A percentile compares a stretch with the other conserved stretches of the same genome.
Evolutionary conservation across 257 asterid species (phyloP).

Genomic region (Nicotiana obtusifolia): DNA sequence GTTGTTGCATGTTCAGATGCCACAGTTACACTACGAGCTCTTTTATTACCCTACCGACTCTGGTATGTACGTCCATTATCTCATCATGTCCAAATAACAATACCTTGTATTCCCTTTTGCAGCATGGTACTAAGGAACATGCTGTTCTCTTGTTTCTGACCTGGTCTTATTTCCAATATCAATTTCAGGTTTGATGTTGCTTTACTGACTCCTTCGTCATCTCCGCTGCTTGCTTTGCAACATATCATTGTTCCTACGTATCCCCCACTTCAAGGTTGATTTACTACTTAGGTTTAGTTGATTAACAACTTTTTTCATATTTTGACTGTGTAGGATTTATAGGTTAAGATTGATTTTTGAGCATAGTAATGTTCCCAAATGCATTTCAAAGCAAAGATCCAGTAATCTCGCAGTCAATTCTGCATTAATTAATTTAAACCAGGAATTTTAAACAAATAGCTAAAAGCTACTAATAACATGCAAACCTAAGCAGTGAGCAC

Average conservation of each 20-base stretch:
- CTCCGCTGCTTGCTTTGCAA: constrained; percentile 81
- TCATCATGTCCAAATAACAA: not conserved
- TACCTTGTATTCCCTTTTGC: not conserved
- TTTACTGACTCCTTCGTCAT: constrained; percentile 43
- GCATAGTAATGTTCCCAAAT: not conserved
- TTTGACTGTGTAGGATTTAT: not conserved
- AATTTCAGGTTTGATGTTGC: constrained; percentile 89
- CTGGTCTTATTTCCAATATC: constrained; percentile 13
- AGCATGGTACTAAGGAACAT: not conserved
- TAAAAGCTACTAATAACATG: not conserved
- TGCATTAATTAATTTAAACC: not conserved
- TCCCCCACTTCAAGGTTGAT: constrained; percentile 51
- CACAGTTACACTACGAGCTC: constrained; percentile 83
- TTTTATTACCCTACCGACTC: constrained; percentile 69
- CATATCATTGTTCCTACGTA: constrained; percentile 58
- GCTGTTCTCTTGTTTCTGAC: constrained; percentile 10
- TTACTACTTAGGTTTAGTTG: not conserved
- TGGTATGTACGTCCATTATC: constrained; percentile 41
- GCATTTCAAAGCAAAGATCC: not conserved
- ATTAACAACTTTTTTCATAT: not conserved
- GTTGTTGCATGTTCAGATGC: constrained; percentile 93
- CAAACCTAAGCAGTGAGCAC: not conserved
- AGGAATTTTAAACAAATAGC: not conserved
- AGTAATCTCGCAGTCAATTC: not conserved
- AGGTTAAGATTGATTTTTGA: not conserved